These are phyloP conservation scores for Rutstroemia sp. DNA, from an alignment of 2,329 filamentous ascomycete species.

Conservation along the genomic window DNA sequence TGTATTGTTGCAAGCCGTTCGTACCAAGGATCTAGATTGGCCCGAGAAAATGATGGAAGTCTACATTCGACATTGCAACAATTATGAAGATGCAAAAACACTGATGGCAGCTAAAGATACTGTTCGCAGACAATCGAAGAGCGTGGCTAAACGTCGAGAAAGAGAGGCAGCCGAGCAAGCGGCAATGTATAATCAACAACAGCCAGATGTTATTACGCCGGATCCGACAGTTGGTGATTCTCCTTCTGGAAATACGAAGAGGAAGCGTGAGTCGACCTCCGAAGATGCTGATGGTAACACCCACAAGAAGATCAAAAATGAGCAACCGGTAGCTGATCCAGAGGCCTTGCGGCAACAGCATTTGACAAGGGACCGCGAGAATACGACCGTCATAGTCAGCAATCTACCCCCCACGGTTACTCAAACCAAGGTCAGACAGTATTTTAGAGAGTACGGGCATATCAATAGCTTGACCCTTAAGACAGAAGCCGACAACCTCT, in stretches of 20 bases:
- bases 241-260: conserved; percentile 42
- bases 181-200: conserved; percentile 39
- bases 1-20: conserved; percentile 65
- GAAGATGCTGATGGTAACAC: conserved; percentile 43
- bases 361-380: conserved; percentile 79
- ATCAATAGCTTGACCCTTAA: conserved; percentile 71
- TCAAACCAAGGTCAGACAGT: conserved; percentile 71
- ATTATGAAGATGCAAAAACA: conserved; percentile 74
- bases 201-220: conserved; percentile 26
- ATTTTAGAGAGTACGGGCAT: conserved; percentile 84
- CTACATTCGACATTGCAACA: conserved; percentile 75
- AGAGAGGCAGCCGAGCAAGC: conserved; percentile 56
- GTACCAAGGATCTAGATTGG: conserved; percentile 59
- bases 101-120: conserved; percentile 68
- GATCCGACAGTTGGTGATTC: conserved; percentile 22
- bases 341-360: conserved; percentile 31
- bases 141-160: conserved; percentile 55
- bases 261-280: conserved; percentile 61
- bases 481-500: conserved; percentile 50
- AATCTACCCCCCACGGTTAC: conserved; percentile 65
- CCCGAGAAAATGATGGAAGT: conserved; percentile 70
- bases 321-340: conserved; percentile 30
- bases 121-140: conserved; percentile 60
- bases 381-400: conserved; percentile 75
- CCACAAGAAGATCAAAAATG: conserved; percentile 58